Conservation (phyloP, 2,329 filamentous ascomycete species). For the Apiospora marii region DNA sequence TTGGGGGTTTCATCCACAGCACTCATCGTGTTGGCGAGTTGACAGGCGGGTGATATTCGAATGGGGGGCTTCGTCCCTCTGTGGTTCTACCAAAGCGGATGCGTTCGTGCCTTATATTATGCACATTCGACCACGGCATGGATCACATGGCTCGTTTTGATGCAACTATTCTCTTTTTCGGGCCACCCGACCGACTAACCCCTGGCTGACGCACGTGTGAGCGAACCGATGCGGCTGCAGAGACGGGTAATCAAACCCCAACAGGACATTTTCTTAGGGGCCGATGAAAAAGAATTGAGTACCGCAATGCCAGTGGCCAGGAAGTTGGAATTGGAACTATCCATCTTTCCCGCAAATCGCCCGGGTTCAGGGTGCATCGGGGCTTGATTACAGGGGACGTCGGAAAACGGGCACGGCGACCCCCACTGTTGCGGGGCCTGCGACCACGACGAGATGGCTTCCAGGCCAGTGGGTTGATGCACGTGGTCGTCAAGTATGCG, state of each 20-base stretch:
- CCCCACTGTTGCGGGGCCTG: conserved; percentile 5
- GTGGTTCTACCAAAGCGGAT: not conserved
- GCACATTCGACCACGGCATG: not conserved
- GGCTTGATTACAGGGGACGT: not conserved
- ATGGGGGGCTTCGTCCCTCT: not conserved
- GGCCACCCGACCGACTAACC: not conserved
- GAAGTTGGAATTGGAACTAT: rapidly evolving
- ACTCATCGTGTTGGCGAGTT: not conserved
- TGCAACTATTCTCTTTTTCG: not conserved
- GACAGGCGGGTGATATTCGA: not conserved
- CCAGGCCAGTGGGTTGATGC: not conserved
- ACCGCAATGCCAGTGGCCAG: not conserved
- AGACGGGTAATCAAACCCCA: not conserved
- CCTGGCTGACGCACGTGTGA: not conserved
- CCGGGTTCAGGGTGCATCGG: conserved; percentile 14
- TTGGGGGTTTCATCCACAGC: not conserved
- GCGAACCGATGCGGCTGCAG: not conserved
- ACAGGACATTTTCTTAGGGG: too few relatives aligned
- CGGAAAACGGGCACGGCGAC: conserved; percentile 13
- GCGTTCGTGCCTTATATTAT: conserved; percentile 6
- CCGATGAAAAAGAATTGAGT: not conserved
- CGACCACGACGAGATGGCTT: not conserved
- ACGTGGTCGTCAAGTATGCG: not conserved
- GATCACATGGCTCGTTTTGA: not conserved
- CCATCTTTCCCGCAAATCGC: not conserved